Percentiles rank a stretch among this genome's conserved stretches.
Evolutionary conservation across 2,329 filamentous ascomycete genomes (phyloP).

Genomic region (Aspergillus intermedius): DNA sequence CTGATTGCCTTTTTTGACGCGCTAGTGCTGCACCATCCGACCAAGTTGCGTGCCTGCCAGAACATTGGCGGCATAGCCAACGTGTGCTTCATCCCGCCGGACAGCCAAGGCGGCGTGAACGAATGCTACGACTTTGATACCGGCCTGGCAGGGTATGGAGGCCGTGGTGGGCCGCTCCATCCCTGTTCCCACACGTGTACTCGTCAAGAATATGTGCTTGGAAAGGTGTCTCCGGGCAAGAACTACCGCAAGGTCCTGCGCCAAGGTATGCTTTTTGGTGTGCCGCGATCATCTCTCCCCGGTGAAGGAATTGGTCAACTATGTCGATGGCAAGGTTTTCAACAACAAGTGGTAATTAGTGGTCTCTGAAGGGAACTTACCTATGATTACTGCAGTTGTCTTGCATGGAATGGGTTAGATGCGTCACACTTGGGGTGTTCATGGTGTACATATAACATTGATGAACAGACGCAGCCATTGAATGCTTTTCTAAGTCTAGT

Average conservation of each 20-base stretch:
- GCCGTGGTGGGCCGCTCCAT: conserved; percentile 51
- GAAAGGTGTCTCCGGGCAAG: conserved; percentile 49
- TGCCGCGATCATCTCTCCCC: conserved; percentile 37
- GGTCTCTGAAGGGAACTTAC: neutral
- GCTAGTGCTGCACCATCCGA: conserved; percentile 51
- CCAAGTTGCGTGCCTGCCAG: conserved; percentile 53
- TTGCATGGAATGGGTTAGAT: too few relatives aligned
- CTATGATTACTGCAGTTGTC: neutral
- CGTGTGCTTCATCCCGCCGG: conserved; percentile 53
- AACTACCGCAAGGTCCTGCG: conserved; percentile 51
- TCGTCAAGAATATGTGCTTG: conserved; percentile 45
- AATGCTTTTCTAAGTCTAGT: too few relatives aligned
- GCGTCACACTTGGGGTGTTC: too few relatives aligned
- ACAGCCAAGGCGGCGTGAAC: conserved; percentile 31
- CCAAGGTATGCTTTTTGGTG: conserved; percentile 49
- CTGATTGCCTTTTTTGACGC: conserved; percentile 54
- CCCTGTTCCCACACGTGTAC: conserved; percentile 51
- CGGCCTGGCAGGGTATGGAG: conserved; percentile 55
- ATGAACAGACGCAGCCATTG: too few relatives aligned
- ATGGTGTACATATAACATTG: too few relatives aligned
- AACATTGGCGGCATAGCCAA: conserved; percentile 58
- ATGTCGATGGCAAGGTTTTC: conserved; percentile 44
- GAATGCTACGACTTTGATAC: conserved; percentile 49
- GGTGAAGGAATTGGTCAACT: conserved; percentile 48
- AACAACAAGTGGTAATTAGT: conserved; percentile 39